Evolutionary conservation across 805 yeast genomes (phyloP), one percentile per base, ranked within the genome.

Genomic region (Candida parachauliodes): DNA sequence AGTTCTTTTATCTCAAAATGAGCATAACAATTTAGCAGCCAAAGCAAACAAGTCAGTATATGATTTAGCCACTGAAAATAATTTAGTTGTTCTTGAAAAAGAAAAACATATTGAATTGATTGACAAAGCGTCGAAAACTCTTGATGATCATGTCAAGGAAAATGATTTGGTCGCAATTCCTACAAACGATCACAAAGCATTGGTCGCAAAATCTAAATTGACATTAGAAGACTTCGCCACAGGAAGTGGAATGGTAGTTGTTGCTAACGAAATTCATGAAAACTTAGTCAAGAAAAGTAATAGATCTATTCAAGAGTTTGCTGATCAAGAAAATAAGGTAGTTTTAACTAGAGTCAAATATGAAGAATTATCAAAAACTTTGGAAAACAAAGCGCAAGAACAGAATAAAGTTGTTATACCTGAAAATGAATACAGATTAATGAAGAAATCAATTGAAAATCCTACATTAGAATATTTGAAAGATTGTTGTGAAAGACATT

Each of bases 391-490:
- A 28, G 60, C 64, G 16, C 45, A 45, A 40, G 46, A 48, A 15
- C 47, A 48, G 27, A 56, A 48, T 33, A 49, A 46, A 39, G 41
- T 36, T 19, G 44, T 54, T 43, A 50, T 50, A 32, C 27, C 18
- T 4, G 25, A 18, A 9, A 32, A 25, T 12, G 42, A 44, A 21
- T 36, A 42, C 19, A 9, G 39, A 10, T 27, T 9, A 10, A 23
- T 47, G 32, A 28, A 39, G 21, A 38, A 39, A 6, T 28, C 30
- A 2, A 42, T 49, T 14, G 53, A 54, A 8, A 41, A 44, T 15
- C 67, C 73, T 8, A 30, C 54, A 12, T 14, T 54, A 4, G 65
- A 60, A 1, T 47, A 53, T 34, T 40, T 74, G 35, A 49, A 45
- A 19, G 41, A 40, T 14, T 40, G 43, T 32, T 40, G 43, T 27